Conservation (phyloP, 176 grass and related monocot species). For the Themeda triandra region DNA sequence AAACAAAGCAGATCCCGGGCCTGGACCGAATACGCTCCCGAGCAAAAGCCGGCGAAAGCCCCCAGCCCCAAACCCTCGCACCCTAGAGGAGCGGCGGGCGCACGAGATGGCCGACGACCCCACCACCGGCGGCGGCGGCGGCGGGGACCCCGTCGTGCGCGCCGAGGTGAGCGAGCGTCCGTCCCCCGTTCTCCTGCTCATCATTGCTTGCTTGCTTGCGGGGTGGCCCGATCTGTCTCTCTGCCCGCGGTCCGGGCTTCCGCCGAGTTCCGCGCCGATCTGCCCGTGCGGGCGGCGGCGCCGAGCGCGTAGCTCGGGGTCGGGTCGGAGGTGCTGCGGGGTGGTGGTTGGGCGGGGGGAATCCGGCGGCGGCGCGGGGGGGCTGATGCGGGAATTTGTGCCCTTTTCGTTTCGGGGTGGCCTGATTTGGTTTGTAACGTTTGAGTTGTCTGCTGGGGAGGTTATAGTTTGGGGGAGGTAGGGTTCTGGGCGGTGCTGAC, state of each 20-base stretch:
- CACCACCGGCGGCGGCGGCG: slow-evolving; percentile 24
- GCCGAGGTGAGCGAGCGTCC: slow-evolving; percentile 24
- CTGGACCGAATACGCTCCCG: too few species aligned
- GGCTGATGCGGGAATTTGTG: neutral
- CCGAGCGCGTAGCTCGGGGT: neutral
- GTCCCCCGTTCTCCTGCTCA: neutral
- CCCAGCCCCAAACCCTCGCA: neutral
- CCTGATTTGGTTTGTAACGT: neutral
- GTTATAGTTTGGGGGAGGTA: neutral
- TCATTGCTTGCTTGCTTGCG: too few species aligned
- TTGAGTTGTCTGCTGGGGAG: neutral
- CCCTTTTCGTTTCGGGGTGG: neutral
- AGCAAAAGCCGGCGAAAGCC: slow-evolving; percentile 18
- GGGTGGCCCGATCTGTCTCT: neutral
- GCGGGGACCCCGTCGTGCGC: slow-evolving; percentile 19
- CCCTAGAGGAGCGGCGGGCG: neutral
- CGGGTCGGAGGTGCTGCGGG: neutral
- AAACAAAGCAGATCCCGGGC: neutral
- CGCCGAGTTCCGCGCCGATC: slow-evolving; percentile 29
- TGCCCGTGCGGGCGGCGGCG: neutral
- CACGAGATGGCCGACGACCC: slow-evolving; percentile 53
- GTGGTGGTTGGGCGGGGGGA: neutral
- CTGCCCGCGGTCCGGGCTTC: slow-evolving; percentile 5
- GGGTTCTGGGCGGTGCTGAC: neutral
- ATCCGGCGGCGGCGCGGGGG: neutral